Base-by-base conservation (phyloP, 2,329 filamentous ascomycete species). In the Ascochyta rabiei region DNA sequence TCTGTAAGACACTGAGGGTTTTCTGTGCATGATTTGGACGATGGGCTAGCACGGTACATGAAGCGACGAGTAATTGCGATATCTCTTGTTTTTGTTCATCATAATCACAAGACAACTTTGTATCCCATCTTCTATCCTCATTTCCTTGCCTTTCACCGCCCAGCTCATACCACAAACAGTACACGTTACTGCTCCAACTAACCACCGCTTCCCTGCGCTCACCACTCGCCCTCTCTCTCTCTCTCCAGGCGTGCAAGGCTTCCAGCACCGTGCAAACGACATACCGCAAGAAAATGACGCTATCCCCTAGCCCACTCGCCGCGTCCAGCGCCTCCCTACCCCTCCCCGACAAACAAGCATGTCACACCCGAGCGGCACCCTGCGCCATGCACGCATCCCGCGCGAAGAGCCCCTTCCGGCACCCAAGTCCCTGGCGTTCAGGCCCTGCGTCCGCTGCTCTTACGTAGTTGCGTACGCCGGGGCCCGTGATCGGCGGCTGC, bases 51-150 rank as follows among this genome's bases (percentile, higher is more conserved):
- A 44, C 7, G 50, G 13, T 44, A 45, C 26, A 54, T 15, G 45
- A 48, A 23, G 40, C 30, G 40, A 54, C 28, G 45, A 48, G 45
- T 7, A 13, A 43, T 18, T 38, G 31, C 40, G 40, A 43, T 31
- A 54, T 46, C 43, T 51, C 39, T 46, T 49, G 40, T 19, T 55
- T 30, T 49, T 35, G 41, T 46, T 46, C 46, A 49, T 46, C 41
- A 49, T 55, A 49, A 49, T 45, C 26, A 35, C 44, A 54, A 40
- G 21, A 54, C 19, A 33, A 48, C 26, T 16, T 35, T n/a, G n/a
- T n/a, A n/a, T 16, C 10, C 3, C 28, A 30, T 13, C 28, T 3
- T 13, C 12, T 6, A 2, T 5, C 28, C 5, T 15, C 12, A 35
- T 8, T 6, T 3, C 3, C 15, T 26, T 24, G 10, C 21, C 5